Percentiles rank a stretch among this genome's conserved stretches.
Evolutionary conservation across 148 eudicot genomes (phyloP).

Genomic region (Chenopodium quinoa): DNA sequence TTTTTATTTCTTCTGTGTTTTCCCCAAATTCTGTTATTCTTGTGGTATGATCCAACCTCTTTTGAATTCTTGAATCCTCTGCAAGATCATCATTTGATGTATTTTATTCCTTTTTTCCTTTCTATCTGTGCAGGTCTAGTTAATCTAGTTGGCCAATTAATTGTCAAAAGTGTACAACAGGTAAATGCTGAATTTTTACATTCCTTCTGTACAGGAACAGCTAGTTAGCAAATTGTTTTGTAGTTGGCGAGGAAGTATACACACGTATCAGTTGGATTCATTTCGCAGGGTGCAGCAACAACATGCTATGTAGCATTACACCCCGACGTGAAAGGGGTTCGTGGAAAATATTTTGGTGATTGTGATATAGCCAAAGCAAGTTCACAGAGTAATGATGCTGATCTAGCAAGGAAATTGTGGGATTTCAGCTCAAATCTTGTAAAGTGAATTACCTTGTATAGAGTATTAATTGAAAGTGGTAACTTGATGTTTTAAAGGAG

Average conservation of each 20-base stretch:
- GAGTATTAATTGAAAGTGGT: no score
- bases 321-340: constrained; percentile 49
- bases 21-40: no score
- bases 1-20: no score
- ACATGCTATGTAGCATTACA: constrained; percentile 78
- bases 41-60: not conserved
- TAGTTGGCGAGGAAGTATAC: not conserved
- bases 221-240: not conserved
- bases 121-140: constrained; percentile 46
- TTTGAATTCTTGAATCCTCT: not conserved
- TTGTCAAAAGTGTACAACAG: constrained; percentile 62
- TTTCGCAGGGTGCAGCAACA: constrained; percentile 66
- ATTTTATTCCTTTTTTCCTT: not conserved
- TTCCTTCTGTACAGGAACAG: not conserved
- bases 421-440: constrained; percentile 48
- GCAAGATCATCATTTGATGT: not conserved
- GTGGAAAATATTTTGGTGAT: constrained; percentile 56
- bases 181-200: constrained; percentile 21
- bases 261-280: not conserved
- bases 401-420: constrained; percentile 57
- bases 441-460: constrained; percentile 11
- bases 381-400: constrained; percentile 38
- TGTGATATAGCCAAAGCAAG: constrained; percentile 47
- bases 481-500: not conserved
- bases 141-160: constrained; percentile 37